Evolutionary conservation across 2,329 filamentous ascomycete genomes (phyloP).

Genomic region (Arthrobotrys sphaeroides): DNA sequence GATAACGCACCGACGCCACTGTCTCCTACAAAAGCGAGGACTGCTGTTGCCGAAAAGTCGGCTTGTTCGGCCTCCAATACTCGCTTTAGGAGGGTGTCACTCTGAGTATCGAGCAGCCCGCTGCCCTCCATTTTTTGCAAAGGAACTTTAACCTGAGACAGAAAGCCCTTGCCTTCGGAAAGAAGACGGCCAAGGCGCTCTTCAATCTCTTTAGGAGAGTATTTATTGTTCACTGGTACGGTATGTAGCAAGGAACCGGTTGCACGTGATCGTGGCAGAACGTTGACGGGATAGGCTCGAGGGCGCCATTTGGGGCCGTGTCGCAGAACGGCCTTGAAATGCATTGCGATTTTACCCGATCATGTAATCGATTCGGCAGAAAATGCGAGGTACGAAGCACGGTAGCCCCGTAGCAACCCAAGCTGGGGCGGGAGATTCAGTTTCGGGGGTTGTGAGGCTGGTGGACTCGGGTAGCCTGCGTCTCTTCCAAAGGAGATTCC

Average conservation of each 20-base stretch:
- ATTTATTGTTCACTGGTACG: neutral
- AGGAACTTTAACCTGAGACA: neutral
- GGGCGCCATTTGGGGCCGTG: neutral
- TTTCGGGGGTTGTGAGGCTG: no score
- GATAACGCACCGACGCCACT: conserved; percentile 9
- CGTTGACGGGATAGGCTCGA: no score
- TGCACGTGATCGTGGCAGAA: neutral
- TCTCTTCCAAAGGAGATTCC: no score
- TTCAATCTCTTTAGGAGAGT: neutral
- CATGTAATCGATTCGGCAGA: no score
- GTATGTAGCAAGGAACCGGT: neutral
- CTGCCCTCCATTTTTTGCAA: neutral
- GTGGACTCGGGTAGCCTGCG: no score
- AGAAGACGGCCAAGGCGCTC: neutral
- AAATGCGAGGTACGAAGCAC: no score
- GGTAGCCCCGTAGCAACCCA: no score
- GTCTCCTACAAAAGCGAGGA: conserved; percentile 10
- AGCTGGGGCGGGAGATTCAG: no score
- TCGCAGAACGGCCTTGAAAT: neutral
- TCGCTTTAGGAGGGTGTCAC: neutral
- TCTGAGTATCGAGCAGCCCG: neutral
- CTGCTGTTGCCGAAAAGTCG: neutral
- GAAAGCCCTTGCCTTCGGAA: neutral
- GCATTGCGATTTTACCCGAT: neutral
- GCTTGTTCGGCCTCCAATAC: neutral